Evolutionary conservation across 2,329 filamentous ascomycete genomes (phyloP), one percentile per base, ranked within the genome.

Genomic region (Mycosphaerella arachidis): DNA sequence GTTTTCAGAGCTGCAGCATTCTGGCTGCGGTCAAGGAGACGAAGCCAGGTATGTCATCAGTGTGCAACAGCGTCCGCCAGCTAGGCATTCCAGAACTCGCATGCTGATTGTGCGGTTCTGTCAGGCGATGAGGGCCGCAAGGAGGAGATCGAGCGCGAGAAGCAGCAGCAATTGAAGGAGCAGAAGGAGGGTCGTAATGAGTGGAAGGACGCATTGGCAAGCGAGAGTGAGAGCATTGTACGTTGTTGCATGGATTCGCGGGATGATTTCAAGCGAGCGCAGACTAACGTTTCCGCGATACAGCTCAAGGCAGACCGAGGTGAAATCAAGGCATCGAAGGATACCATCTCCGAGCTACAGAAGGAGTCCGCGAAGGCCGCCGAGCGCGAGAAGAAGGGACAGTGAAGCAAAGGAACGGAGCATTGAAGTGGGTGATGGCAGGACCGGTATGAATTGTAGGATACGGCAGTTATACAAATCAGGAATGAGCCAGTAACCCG

Each of bases 191-290:
- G 89, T 62, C 82, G 84, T 72, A 87, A 81, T 56, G 82, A 91
- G 72, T 94, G 91, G 90, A 88, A 89, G 77, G 81, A 87, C 24
- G 86, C 88, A 73, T 80, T 95, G 53, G 90, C 90, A 3, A 89
- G 86, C 53, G 85, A 91, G 75, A 90, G 87, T 75, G 91, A 95
- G 79, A 89, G 90, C 73, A 85, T 84, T 67, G 81, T 94, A 76
- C 65, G 82, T 75, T 35, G 12, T 58, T 48, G n/a, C 6, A 2
- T 3, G 12, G n/a, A 6, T 37, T 48, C 6, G 13, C 24, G 29
- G 35, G 16, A 59, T 37, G 43, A 40, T 3, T 31, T 29, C 6
- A 29, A 43, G 18, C 4, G 27, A 27, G 20, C 6, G 12, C 33
- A n/a, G 50, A 9, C 51, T 29, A 18, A 54, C 43, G 45, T 24